Base-by-base conservation (phyloP, 2,329 filamentous ascomycete genomes). In the Onygenales sp. region DNA sequence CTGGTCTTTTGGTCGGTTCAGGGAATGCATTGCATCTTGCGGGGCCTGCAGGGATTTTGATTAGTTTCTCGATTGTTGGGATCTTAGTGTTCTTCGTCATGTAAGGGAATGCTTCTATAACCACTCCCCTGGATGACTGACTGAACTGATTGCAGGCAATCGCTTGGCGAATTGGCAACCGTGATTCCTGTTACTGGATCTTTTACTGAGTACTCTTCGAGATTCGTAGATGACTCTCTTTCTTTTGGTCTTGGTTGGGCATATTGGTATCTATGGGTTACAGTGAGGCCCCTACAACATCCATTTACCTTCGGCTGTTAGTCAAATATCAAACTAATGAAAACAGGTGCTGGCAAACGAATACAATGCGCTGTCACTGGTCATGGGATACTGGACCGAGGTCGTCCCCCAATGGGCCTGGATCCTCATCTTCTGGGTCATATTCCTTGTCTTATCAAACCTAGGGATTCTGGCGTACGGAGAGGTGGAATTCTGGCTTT, bases 21-120 rank as follows among this genome's bases (percentile, higher is more conserved):
- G 86, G 87, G 37, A 81, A 83, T 46, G 86, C 86, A 0, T 71
- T 91, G 27, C 74, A 79, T 10, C 79, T 76, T 42, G 86, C 85
- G 52, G 87, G 87, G 0, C 86, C 87, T 13, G 86, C 84, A 0
- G 82, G 85, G 0, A 69, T 88, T 48, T 66, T 90, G 37, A 88
- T 90, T 62, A 86, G 86, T 1, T 91, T 90, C 58, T 80, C 77
- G 8, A 71, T 88, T 32, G 85, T 88, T 58, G 86, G 84, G 9
- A 77, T 88, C 57, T 80, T 89, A 54, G 85, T 85, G 2, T 79
- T 70, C 57, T 70, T 69, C 52, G 65, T 69, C 42, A 71, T 73
- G 68, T 68, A 55, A 11, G 45, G 55, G 2, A 1, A 1, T 39
- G 11, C 33, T 33, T 33, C 10, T 21, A 5, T 6, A n/a, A 17